Conservation (phyloP, 1,284 basidiomycete species). For the Coniophora puteana region DNA sequence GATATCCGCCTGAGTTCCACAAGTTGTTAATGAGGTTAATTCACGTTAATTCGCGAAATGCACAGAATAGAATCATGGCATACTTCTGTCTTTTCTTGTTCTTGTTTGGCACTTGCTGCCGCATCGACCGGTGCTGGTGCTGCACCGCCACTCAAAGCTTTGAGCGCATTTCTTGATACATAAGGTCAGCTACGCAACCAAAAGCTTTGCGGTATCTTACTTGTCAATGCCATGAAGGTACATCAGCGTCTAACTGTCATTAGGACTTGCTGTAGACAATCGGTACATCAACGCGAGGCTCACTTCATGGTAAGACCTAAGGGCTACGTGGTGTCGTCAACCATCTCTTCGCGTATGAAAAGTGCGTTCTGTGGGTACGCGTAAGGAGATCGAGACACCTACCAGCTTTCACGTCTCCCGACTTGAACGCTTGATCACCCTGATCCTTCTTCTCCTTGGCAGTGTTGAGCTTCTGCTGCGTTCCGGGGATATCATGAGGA, state of each 20-base stretch:
- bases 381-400: constrained; percentile 18
- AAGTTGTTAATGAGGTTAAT: background rate
- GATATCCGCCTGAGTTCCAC: constrained; percentile 52
- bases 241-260: constrained; percentile 49
- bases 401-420: constrained; percentile 61
- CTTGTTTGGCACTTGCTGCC: constrained; percentile 35
- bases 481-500: too few species aligned
- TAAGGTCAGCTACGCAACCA: background rate
- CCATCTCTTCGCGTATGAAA: constrained; percentile 2
- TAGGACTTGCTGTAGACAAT: background rate
- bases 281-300: constrained; percentile 1
- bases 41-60: too few species aligned
- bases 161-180: constrained; percentile 49
- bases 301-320: constrained; percentile 66
- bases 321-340: constrained; percentile 48
- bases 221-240: constrained; percentile 72
- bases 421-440: constrained; percentile 73
- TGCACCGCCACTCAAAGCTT: constrained; percentile 36
- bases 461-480: constrained; percentile 55
- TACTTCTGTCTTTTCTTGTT: constrained; percentile 52
- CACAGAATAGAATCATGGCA: too few species aligned
- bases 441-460: constrained; percentile 70
- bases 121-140: constrained; percentile 28
- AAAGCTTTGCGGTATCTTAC: constrained; percentile 29
- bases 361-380: constrained; percentile 5